Percentiles rank a stretch among this genome's conserved stretches.
These are phyloP conservation scores for Flaveria trinervia DNA, from an alignment of 129 eudicot genomes.

Conservation along the genomic window DNA sequence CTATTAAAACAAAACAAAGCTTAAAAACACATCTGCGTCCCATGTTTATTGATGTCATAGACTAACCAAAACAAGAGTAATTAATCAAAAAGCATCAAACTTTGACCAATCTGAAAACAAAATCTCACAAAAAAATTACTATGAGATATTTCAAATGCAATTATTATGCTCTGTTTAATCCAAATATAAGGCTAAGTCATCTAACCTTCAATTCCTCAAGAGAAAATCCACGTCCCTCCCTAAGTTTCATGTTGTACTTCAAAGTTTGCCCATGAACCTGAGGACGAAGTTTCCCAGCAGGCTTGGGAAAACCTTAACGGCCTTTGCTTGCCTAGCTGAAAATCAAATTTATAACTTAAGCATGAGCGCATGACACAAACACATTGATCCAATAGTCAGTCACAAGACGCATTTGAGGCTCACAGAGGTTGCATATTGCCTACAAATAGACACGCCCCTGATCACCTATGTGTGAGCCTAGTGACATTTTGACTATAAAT, in stretches of 20 bases:
- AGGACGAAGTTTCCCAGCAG: constrained; percentile 84
- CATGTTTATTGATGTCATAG: not conserved
- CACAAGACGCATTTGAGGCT: not conserved
- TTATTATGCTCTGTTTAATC: not conserved
- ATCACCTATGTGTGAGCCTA: not conserved
- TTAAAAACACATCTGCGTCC: not conserved
- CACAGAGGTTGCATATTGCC: not conserved
- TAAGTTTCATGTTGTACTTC: constrained; percentile 80
- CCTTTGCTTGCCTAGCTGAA: constrained; percentile 76
- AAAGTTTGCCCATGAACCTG: constrained; percentile 73
- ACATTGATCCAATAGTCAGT: not conserved
- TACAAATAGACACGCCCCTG: not conserved
- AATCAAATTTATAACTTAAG: not conserved
- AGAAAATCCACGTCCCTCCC: constrained; percentile 81
- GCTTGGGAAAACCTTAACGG: constrained; percentile 74
- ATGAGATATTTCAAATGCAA: not conserved
- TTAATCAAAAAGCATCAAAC: not conserved
- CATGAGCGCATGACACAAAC: not conserved
- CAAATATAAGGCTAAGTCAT: not conserved
- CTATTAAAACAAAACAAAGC: constrained; percentile 23
- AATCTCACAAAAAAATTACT: not conserved
- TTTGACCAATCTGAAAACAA: not conserved
- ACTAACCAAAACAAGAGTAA: not conserved
- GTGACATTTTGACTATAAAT: not conserved
- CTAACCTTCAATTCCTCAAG: constrained; percentile 77